Base-by-base conservation (phyloP, 139 green algal genomes). In the Chlamydomonas incerta region DNA sequence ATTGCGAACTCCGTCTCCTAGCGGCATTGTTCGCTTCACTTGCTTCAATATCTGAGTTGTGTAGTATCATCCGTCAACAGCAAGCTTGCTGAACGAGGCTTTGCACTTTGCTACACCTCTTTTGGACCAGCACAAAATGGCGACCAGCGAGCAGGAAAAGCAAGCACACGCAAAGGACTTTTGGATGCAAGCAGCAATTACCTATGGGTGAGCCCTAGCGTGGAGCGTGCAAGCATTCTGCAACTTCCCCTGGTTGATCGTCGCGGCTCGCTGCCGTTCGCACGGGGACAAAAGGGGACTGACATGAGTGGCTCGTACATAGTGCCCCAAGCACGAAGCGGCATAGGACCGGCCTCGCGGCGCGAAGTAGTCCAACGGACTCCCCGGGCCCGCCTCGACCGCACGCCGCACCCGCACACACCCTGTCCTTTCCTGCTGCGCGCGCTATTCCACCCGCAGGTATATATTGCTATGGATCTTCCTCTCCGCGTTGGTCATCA, bases 401-500 rank as follows among this genome's bases (percentile, higher is more conserved):
- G 24, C 41, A 50, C 41, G 41, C 41, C n/a, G n/a, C n/a, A n/a
- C 21, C 35, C 18, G 9, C 35, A 17, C 69, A 21, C 29, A 37
- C 41, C 52, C 15, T 15, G 13, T 58, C 52, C 52, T 58, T 15
- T 11, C 52, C 15, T 58, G 52, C 52, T 15, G 11, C 13, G 52
- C 15, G 13, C 52, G 13, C 52, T 15, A 23, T 15, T 70, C 29
- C 3, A 4, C 1, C n/a, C n/a, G 50, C 73, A 91, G 88, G 18
- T 91, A 89, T 52, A 89, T 91, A 46, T 37, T 89, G 4, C 41
- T 93, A 58, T 93, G 90, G 90, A 90, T 93, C 72, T 72, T 58
- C 24, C 87, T 93, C 5, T 80, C 41, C 21, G 88, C 87, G 5
- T 23, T 72, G 0, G 93, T 96, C 15, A 96, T 96, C 47, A 72